Percentiles rank a stretch among this genome's conserved stretches.
Evolutionary conservation across 2,329 filamentous ascomycete genomes (phyloP).

Genomic region (Nectriaceae sp.): DNA sequence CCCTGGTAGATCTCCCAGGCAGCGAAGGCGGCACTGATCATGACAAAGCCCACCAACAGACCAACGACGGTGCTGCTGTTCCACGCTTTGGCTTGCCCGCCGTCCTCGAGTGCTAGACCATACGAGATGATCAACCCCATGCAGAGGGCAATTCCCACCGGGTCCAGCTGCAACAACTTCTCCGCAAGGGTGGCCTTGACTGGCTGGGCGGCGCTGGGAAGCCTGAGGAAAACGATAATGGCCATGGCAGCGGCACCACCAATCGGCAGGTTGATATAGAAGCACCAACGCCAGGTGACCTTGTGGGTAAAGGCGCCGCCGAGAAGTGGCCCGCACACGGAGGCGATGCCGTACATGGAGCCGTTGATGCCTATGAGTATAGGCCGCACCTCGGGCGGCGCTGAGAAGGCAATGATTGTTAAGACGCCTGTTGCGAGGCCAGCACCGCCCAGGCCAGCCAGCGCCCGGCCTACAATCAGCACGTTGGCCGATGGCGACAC

Average conservation of each 20-base stretch:
- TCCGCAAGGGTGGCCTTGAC: constrained; percentile 32
- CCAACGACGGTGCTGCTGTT: constrained; percentile 35
- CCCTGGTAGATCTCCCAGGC: constrained; percentile 36
- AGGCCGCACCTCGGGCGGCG: constrained; percentile 29
- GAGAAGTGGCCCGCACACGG: constrained; percentile 30
- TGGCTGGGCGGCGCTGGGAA: constrained; percentile 34
- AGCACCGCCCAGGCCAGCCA: constrained; percentile 49
- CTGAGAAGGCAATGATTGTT: constrained; percentile 46
- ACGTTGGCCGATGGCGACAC: constrained; percentile 9
- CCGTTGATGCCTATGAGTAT: constrained; percentile 33
- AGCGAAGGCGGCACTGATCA: constrained; percentile 31
- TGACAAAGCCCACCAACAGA: constrained; percentile 32
- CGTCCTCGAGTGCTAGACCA: constrained; percentile 44
- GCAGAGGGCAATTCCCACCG: constrained; percentile 33
- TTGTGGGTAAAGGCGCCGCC: constrained; percentile 34
- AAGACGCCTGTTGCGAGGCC: constrained; percentile 42
- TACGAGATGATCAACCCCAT: constrained; percentile 41
- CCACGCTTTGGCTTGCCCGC: constrained; percentile 41
- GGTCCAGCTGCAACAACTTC: constrained; percentile 37
- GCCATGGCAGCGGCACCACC: constrained; percentile 18
- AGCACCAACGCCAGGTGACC: too few relatives aligned
- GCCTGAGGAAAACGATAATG: constrained; percentile 34
- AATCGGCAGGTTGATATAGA: constrained; percentile 34
- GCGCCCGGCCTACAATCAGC: constrained; percentile 35
- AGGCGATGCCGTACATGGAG: constrained; percentile 30